Evolutionary conservation across 2,329 filamentous ascomycete genomes (phyloP).

Genomic region (Pseudopithomyces chartarum): DNA sequence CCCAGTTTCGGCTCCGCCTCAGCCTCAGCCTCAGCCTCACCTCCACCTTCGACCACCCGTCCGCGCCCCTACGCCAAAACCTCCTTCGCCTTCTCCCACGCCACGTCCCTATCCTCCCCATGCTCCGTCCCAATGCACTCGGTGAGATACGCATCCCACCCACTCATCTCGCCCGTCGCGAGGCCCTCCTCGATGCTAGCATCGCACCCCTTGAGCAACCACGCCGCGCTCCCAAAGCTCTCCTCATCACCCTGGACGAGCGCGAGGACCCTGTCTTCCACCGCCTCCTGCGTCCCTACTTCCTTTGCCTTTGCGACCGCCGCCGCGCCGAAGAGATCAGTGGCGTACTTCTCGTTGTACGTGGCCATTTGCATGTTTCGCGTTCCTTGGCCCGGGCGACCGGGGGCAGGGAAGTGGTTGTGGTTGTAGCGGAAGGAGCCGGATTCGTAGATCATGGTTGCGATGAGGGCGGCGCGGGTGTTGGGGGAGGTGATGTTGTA

Average conservation of each 20-base stretch:
- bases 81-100: not conserved
- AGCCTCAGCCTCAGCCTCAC: not conserved
- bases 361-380: constrained; percentile 66
- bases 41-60: not conserved
- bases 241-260: constrained; percentile 54
- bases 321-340: constrained; percentile 46
- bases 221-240: constrained; percentile 64
- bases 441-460: constrained; percentile 74
- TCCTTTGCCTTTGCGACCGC: constrained; percentile 33
- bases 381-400: constrained; percentile 72
- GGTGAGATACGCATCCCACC: constrained; percentile 60
- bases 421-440: constrained; percentile 72
- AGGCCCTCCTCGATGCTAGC: constrained; percentile 51
- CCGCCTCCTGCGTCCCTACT: constrained; percentile 23
- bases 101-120: not conserved
- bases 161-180: constrained; percentile 52
- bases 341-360: constrained; percentile 63
- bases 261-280: constrained; percentile 53
- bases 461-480: constrained; percentile 72
- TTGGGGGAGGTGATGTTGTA: constrained; percentile 61
- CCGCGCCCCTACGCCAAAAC: constrained; percentile 3
- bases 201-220: constrained; percentile 64
- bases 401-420: constrained; percentile 62
- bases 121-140: constrained; percentile 51
- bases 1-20: not conserved